These are phyloP conservation scores for Pleurotus pulmonarius DNA, from an alignment of 768 basidiomycete genomes.

Conservation along the genomic window DNA sequence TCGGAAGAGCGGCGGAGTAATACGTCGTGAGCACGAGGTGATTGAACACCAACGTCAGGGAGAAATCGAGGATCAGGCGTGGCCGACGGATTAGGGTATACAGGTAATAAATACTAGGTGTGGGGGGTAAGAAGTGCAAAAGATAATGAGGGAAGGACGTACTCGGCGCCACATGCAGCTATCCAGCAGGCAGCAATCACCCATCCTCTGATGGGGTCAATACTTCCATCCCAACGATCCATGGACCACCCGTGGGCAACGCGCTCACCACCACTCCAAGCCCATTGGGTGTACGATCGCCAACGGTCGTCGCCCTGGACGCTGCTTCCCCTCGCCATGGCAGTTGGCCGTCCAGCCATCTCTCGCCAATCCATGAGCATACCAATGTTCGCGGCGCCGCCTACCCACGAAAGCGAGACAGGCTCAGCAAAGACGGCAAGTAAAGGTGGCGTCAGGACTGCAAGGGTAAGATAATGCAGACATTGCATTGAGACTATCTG, in stretches of 20 bases:
- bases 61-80: constrained; percentile 92
- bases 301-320: constrained; percentile 62
- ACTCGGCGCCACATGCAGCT: constrained; percentile 81
- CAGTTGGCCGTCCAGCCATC: constrained; percentile 83
- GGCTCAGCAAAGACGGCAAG: constrained; percentile 73
- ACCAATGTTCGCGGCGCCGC: constrained; percentile 80
- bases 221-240: constrained; percentile 60
- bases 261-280: constrained; percentile 78
- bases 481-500: constrained; percentile 94
- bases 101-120: constrained; percentile 66
- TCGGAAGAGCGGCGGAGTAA: constrained; percentile 78
- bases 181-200: constrained; percentile 87
- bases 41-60: constrained; percentile 85
- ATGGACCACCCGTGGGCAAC: constrained; percentile 58
- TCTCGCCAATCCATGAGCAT: constrained; percentile 94
- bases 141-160: constrained; percentile 31
- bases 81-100: constrained; percentile 88
- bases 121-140: background rate
- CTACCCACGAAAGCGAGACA: constrained; percentile 67
- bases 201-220: constrained; percentile 85
- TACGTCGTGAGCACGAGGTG: constrained; percentile 94
- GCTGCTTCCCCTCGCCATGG: constrained; percentile 35
- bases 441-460: constrained; percentile 76
- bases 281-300: constrained; percentile 58
- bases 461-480: constrained; percentile 88